Conservation (phyloP, 768 basidiomycete genomes). For the Plicaturopsis crispa region DNA sequence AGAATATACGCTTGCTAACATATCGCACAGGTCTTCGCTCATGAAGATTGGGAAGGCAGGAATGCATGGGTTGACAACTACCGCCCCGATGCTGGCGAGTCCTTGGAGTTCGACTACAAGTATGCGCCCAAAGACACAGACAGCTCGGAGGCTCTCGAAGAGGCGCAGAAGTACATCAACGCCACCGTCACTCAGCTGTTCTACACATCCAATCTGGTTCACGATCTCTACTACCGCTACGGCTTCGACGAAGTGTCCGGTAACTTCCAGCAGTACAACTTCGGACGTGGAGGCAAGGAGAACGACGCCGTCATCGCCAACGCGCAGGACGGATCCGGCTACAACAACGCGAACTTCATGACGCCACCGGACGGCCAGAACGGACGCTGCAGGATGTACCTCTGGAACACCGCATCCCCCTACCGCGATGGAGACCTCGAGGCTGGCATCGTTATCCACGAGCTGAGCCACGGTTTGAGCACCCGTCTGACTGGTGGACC, state of each 20-base stretch:
- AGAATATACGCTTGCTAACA: no score
- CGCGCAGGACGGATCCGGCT: constrained; percentile 92
- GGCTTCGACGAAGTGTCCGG: constrained; percentile 90
- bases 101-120: constrained; percentile 57
- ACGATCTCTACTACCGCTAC: constrained; percentile 81
- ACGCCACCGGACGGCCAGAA: constrained; percentile 80
- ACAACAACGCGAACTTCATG: constrained; percentile 91
- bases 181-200: constrained; percentile 83
- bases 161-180: constrained; percentile 82
- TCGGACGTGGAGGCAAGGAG: constrained; percentile 81
- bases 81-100: constrained; percentile 62
- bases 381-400: constrained; percentile 92
- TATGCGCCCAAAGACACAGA: constrained; percentile 65
- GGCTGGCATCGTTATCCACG: constrained; percentile 94
- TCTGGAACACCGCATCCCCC: constrained; percentile 88
- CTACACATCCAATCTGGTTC: constrained; percentile 76
- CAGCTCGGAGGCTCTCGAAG: constrained; percentile 48
- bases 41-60: constrained; percentile 86
- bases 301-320: constrained; percentile 90
- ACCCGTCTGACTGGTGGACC: constrained; percentile 95
- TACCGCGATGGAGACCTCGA: constrained; percentile 95
- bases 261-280: constrained; percentile 99
- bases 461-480: constrained; percentile 81
- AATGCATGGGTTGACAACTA: constrained; percentile 63
- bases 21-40: constrained; percentile 68